A percentile compares a stretch with the other conserved stretches of the same genome.
These are phyloP conservation scores for Cenchrus fungigraminus DNA, from an alignment of 176 grass and related monocot genomes.

Conservation along the genomic window DNA sequence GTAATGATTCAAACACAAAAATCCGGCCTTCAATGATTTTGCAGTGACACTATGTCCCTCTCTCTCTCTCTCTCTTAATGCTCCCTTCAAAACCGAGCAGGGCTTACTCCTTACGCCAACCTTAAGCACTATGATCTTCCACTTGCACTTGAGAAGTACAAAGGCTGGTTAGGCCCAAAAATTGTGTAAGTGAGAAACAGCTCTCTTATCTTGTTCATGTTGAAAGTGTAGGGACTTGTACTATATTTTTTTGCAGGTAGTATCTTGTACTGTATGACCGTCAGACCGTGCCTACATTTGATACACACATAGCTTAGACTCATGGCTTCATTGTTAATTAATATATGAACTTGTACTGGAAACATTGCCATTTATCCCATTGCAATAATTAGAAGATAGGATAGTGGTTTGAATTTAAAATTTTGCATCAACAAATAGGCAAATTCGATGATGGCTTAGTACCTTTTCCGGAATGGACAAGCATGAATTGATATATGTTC, in stretches of 20 bases:
- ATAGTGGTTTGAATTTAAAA: background rate
- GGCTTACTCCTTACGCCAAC: slow-evolving; percentile 61
- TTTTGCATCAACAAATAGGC: background rate
- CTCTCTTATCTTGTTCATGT: background rate
- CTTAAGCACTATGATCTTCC: slow-evolving; percentile 80
- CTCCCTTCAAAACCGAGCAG: slow-evolving; percentile 53
- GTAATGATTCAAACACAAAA: slow-evolving; percentile 31
- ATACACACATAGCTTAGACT: background rate
- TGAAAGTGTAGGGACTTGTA: background rate
- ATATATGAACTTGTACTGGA: slow-evolving; percentile 11
- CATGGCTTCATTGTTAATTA: slow-evolving; percentile 3
- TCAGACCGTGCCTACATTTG: background rate
- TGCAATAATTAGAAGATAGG: background rate
- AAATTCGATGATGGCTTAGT: background rate
- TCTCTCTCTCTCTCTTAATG: background rate
- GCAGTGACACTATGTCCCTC: background rate
- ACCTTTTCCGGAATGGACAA: background rate
- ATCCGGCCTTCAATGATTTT: background rate
- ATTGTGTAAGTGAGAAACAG: slow-evolving; percentile 62
- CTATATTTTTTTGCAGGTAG: no score
- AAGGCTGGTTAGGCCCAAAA: slow-evolving; percentile 70
- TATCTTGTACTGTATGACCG: background rate
- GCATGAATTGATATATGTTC: background rate
- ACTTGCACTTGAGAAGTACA: slow-evolving; percentile 68
- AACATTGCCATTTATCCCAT: background rate